Conservation (phyloP, 805 yeast genomes). For the Schwanniomyces pseudopolymorphus region DNA sequence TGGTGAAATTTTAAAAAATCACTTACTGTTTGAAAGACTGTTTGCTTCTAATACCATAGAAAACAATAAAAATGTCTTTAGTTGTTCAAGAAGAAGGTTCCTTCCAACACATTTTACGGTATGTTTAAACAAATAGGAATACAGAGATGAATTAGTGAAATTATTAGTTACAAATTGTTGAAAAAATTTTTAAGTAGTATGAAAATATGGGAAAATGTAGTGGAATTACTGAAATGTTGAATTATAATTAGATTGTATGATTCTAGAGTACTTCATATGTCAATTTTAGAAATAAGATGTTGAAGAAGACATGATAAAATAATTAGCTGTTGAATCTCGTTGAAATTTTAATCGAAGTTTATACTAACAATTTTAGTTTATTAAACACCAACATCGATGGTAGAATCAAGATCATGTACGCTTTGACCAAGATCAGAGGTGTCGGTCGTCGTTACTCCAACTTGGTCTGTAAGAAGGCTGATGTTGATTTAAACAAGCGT, state of each 20-base stretch:
- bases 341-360: neutral
- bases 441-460: constrained; percentile 99
- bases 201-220: no score
- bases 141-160: constrained; percentile 1
- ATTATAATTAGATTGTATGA: no score
- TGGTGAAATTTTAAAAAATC: constrained; percentile 4
- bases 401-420: constrained; percentile 99
- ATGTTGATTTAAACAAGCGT: constrained; percentile 96
- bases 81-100: constrained; percentile 99
- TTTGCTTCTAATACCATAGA: constrained; percentile 9
- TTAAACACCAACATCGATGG: constrained; percentile 99
- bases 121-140: constrained; percentile 41
- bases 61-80: constrained; percentile 72
- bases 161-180: neutral
- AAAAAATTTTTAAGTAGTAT: constrained; percentile 1
- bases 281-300: neutral
- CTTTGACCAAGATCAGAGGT: constrained; percentile 99
- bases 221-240: no score
- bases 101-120: constrained; percentile 99
- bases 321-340: neutral
- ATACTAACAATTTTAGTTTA: constrained; percentile 61
- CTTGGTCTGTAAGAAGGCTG: constrained; percentile 99
- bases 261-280: no score
- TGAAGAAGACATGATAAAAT: neutral
- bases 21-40: neutral